Base-by-base conservation (phyloP, 495 filamentous ascomycete genomes). In the Jackrogersella minutella region DNA sequence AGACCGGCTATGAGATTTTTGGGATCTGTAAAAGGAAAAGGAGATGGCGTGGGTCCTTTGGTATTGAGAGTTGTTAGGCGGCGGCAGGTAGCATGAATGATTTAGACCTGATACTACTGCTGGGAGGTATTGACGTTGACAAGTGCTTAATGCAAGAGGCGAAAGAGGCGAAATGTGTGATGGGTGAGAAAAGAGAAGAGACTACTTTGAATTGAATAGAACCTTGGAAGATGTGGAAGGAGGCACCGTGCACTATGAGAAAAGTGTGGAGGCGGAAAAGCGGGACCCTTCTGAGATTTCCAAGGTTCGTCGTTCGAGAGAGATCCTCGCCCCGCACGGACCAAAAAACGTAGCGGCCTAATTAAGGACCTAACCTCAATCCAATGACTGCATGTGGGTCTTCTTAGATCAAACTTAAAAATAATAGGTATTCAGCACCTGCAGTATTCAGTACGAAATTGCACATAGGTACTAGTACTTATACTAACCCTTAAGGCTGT, bases 241-340 rank as follows among this genome's bases (percentile, higher is more conserved):
- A 16, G 11, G 58, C 37, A 68, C 64, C 41, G 58, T 67, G 58
- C 64, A 57, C 36, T 44, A n/a, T n/a, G n/a, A n/a, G n/a, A 19
- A 30, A 58, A 68, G 46, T 62, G 58, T 68, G 58, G 64, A 62
- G 64, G 52, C 58, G 54, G 16, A 19, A 21, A 17, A 59, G 55
- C 36, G 37, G 36, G 40, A 14, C 11, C n/a, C 10, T 33, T 16
- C 13, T 44, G 33, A 62, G 50, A 49, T 56, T 63, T 57, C n/a
- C n/a, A n/a, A n/a, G n/a, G n/a, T n/a, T n/a, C 50, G 51, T 55
- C 19, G 1, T 33, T 63, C 30, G 30, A 63, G 60, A 63, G 55
- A 40, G 6, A 17, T 16, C 44, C n/a, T 33, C 13, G 24, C 56
- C 56, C 47, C 63, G 63, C 63, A 66, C 63, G 30, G 63, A 54